Percentiles rank a stretch among this genome's conserved stretches.
phyloP scores from a whole-genome alignment of 257 asterid species.

The Gardenia jasminoides region DNA sequence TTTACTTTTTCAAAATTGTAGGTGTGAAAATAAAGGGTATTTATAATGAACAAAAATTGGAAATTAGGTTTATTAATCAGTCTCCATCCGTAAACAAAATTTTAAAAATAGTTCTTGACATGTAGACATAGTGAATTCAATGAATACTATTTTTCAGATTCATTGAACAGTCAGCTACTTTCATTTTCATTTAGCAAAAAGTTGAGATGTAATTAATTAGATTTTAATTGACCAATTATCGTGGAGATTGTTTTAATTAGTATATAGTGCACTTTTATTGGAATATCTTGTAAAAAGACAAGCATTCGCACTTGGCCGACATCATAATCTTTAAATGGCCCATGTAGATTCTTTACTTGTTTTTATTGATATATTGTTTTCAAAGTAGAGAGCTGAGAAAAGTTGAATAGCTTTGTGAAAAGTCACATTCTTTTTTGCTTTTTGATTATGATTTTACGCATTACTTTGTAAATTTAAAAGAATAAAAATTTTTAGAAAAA shows the following conservation, averaged over 20 bases:
- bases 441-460: neutral
- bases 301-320: conserved; percentile 14
- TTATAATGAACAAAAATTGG: no score
- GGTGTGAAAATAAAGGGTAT: no score
- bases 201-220: neutral
- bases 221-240: neutral
- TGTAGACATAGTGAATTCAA: no score
- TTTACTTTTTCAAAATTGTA: no score
- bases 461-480: neutral
- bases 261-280: neutral
- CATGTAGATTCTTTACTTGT: conserved; percentile 2
- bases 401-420: conserved; percentile 18
- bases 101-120: neutral
- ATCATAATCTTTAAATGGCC: conserved; percentile 18
- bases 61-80: no score
- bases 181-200: neutral
- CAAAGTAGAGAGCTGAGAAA: conserved; percentile 9
- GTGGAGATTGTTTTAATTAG: neutral
- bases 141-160: neutral
- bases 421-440: conserved; percentile 9
- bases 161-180: neutral
- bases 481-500: no score
- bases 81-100: no score
- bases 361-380: conserved; percentile 3
- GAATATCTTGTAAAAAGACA: conserved; percentile 1